Percentiles rank a stretch among this genome's conserved stretches.
phyloP scores from a whole-genome alignment of 1,284 basidiomycete genomes.

The Schizophyllum commune region DNA sequence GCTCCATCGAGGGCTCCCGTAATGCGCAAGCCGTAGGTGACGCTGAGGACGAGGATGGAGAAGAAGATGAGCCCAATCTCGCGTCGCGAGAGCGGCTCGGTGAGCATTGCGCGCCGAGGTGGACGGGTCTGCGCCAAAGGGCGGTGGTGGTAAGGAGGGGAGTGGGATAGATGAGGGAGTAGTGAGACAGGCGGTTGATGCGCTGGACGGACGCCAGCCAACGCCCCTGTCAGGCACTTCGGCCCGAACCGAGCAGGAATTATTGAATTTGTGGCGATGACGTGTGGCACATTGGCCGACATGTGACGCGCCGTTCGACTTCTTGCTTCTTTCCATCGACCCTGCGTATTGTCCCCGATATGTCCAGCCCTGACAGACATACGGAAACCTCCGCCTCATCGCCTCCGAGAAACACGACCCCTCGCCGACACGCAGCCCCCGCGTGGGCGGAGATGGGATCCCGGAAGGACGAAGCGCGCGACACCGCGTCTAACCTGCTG shows the following conservation, averaged over 20 bases:
- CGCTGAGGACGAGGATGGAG: constrained; percentile 49
- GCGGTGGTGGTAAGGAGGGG: too few relatives aligned
- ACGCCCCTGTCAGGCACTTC: background rate
- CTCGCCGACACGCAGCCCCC: too few relatives aligned
- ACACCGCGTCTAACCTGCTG: background rate
- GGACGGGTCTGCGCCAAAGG: background rate
- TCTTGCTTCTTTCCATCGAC: background rate
- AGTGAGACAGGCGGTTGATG: background rate
- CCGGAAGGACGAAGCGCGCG: background rate
- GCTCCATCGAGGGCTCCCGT: constrained; percentile 56
- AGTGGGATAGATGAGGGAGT: background rate
- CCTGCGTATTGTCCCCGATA: background rate
- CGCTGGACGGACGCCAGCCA: too few relatives aligned
- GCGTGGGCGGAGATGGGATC: background rate
- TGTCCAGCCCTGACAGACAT: background rate
- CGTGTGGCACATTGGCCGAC: too few relatives aligned
- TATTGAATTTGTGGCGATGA: background rate
- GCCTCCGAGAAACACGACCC: too few relatives aligned
- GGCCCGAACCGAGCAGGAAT: background rate
- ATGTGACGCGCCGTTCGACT: background rate
- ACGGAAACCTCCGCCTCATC: too few relatives aligned
- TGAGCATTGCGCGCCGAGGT: constrained; percentile 27
- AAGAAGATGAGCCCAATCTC: constrained; percentile 57
- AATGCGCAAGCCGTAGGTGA: constrained; percentile 53
- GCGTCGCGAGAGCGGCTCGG: constrained; percentile 51